Percentiles rank a stretch among this genome's conserved stretches.
These are phyloP conservation scores for Tephrocybe rancida DNA, from an alignment of 768 basidiomycete species.

Conservation along the genomic window DNA sequence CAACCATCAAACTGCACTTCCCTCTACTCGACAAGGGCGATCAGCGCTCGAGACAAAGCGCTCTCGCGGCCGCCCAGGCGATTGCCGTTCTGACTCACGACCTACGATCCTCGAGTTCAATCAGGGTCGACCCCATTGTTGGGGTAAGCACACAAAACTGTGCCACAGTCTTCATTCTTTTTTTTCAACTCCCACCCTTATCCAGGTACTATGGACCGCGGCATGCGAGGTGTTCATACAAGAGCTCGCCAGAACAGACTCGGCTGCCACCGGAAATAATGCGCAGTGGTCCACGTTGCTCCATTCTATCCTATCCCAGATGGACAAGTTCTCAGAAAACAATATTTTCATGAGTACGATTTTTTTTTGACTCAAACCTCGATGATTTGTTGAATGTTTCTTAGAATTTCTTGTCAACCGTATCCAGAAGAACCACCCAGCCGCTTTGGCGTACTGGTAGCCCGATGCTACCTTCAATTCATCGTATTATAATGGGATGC, in stretches of 20 bases:
- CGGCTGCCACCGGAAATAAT: slow-evolving; percentile 6
- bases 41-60: slow-evolving; percentile 14
- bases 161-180: not conserved
- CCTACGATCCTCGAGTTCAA: slow-evolving; percentile 10
- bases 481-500: too few relatives aligned
- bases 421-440: slow-evolving; percentile 14
- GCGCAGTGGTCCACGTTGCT: slow-evolving; percentile 13
- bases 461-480: too few relatives aligned
- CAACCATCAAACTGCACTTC: slow-evolving; percentile 30
- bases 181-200: not conserved
- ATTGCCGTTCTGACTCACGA: slow-evolving; percentile 18
- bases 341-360: slow-evolving; percentile 20
- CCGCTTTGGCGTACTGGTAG: slow-evolving; percentile 14
- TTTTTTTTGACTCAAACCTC: not conserved
- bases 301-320: slow-evolving; percentile 16
- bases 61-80: slow-evolving; percentile 16
- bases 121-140: slow-evolving; percentile 16
- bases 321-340: slow-evolving; percentile 16
- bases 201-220: slow-evolving; percentile 20
- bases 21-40: slow-evolving; percentile 13
- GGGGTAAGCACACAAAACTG: slow-evolving; percentile 11
- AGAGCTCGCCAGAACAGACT: slow-evolving; percentile 12
- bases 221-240: slow-evolving; percentile 20
- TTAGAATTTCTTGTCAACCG: slow-evolving; percentile 18
- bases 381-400: not conserved